Evolutionary conservation across 2,329 filamentous ascomycete genomes (phyloP).

Genomic region (Ciborinia camelliae): DNA sequence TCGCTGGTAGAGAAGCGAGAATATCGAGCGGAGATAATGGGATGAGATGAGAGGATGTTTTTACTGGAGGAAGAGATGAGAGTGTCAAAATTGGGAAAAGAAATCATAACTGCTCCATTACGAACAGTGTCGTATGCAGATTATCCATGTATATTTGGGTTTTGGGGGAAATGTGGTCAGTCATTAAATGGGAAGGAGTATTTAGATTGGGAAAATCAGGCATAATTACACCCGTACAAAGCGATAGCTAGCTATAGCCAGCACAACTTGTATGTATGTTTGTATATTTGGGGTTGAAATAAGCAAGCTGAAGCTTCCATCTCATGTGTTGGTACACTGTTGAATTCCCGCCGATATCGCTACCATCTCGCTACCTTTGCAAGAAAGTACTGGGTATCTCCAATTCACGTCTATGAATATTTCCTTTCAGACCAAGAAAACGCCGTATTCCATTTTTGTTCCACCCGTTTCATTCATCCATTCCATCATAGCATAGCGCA

Average conservation of each 20-base stretch:
- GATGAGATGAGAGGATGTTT: background rate
- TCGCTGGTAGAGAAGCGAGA: background rate
- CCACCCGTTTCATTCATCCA: background rate
- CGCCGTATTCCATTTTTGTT: constrained; percentile 1
- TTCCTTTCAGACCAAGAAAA: background rate
- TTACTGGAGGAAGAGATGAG: background rate
- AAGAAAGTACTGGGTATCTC: constrained; percentile 18
- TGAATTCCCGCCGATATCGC: background rate
- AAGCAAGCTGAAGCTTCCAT: background rate
- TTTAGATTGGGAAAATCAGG: constrained; percentile 2
- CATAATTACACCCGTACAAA: background rate
- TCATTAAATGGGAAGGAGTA: background rate
- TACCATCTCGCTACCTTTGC: background rate
- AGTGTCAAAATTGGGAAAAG: background rate
- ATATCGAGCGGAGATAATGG: background rate
- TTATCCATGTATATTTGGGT: background rate
- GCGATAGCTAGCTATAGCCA: background rate
- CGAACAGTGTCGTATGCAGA: background rate
- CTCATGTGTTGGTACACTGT: background rate
- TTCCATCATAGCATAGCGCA: background rate
- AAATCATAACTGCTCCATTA: background rate
- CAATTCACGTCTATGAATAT: background rate
- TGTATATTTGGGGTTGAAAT: background rate
- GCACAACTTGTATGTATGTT: background rate
- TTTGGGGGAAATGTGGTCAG: background rate